Conservation (phyloP, 805 yeast species). For the Kazachstania psychrophila region DNA sequence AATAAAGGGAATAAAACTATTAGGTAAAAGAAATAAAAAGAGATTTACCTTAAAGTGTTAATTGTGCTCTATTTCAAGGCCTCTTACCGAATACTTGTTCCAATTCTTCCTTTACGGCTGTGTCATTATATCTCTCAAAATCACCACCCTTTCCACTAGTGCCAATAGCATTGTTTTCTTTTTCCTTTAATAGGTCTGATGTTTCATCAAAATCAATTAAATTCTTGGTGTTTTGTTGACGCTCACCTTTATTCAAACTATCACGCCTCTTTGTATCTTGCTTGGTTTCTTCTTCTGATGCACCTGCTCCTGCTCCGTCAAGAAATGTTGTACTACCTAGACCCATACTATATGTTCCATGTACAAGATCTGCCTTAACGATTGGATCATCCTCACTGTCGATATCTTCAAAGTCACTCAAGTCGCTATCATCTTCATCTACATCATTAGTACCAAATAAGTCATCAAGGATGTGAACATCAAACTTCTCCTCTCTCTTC, state of each 20-base stretch:
- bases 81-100: no score
- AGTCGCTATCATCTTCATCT: conserved; percentile 25
- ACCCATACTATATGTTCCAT: conserved; percentile 80
- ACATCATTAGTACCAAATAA: conserved; percentile 31
- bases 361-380: conserved; percentile 50
- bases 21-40: no score
- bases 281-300: conserved; percentile 31
- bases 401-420: conserved; percentile 37
- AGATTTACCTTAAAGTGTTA: no score
- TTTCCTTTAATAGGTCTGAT: not conserved
- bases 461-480: conserved; percentile 1
- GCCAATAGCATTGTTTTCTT: not conserved
- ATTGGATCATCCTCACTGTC: not conserved
- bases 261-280: conserved; percentile 47
- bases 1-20: no score
- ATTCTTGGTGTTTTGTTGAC: no score
- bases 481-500: conserved; percentile 34
- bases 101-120: no score
- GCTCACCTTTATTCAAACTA: no score
- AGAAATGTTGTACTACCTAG: conserved; percentile 84
- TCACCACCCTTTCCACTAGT: not conserved
- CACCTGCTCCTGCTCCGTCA: conserved; percentile 91
- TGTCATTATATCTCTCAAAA: not conserved
- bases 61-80: no score
- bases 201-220: conserved; percentile 38